Percentiles rank a stretch among this genome's conserved stretches.
Conservation (phyloP, 2,329 filamentous ascomycete genomes). For the Stagonosporopsis tanaceti region DNA sequence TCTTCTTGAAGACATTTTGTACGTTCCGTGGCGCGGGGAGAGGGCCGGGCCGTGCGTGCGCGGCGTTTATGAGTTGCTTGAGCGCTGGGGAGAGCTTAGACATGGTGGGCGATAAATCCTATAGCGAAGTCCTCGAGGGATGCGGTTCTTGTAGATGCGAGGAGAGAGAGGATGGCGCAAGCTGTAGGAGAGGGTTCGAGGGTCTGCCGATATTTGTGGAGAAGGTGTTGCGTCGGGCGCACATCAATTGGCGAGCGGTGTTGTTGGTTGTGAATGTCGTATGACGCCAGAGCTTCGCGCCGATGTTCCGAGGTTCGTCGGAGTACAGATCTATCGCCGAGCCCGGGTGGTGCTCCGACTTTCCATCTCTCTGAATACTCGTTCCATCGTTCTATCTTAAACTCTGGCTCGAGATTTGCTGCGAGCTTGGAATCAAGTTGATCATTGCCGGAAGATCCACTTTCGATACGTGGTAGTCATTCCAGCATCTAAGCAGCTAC, state of each 20-base stretch:
- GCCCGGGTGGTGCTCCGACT: neutral
- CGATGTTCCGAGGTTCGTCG: constrained; percentile 10
- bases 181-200: neutral
- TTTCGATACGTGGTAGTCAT: no score
- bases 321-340: constrained; percentile 14
- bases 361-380: neutral
- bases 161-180: neutral
- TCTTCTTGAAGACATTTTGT: constrained; percentile 41
- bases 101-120: constrained; percentile 30
- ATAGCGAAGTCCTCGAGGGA: neutral
- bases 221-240: constrained; percentile 2
- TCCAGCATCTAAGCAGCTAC: no score
- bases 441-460: neutral
- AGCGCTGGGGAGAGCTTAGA: constrained; percentile 47
- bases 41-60: constrained; percentile 46
- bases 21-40: constrained; percentile 45
- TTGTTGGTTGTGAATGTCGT: constrained; percentile 4
- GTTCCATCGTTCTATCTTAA: neutral
- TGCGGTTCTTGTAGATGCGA: neutral
- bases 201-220: neutral
- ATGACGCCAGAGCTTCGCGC: constrained; percentile 14
- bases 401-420: neutral
- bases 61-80: constrained; percentile 47
- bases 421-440: neutral
- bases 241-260: constrained; percentile 16